A percentile compares a stretch with the other conserved stretches of the same genome.
These are phyloP conservation scores for Corymbia maculata DNA, from an alignment of 345 rosid species.

Conservation along the genomic window DNA sequence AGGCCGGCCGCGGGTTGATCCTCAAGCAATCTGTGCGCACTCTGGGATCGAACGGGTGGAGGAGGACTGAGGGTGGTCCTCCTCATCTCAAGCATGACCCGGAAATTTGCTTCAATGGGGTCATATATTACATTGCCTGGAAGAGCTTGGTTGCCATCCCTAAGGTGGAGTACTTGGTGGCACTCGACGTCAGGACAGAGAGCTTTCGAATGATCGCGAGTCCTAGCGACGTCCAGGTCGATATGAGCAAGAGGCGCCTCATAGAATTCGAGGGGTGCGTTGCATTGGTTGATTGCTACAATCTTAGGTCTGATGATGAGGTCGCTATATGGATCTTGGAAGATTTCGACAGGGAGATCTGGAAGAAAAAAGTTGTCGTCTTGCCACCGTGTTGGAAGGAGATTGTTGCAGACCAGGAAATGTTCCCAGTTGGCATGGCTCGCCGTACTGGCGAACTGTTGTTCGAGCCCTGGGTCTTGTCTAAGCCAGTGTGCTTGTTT, in stretches of 20 bases:
- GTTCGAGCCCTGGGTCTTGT: background rate
- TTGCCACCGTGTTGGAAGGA: background rate
- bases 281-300: background rate
- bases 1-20: background rate
- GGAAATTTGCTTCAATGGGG: background rate
- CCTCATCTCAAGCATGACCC: background rate
- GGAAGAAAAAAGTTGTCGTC: background rate
- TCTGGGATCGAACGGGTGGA: background rate
- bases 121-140: background rate
- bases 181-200: background rate
- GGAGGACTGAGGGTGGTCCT: background rate
- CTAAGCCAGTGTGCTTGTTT: background rate
- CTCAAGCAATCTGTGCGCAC: background rate
- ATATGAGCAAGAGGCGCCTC: background rate
- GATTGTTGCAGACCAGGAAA: constrained; percentile 8
- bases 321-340: background rate
- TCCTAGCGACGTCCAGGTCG: background rate
- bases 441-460: background rate
- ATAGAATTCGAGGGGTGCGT: background rate
- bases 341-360: background rate
- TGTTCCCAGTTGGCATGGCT: background rate
- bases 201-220: background rate
- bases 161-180: background rate
- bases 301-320: background rate
- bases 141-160: background rate